Conservation (phyloP, 1,284 basidiomycete species). For the Ceratobasidium sp. region DNA sequence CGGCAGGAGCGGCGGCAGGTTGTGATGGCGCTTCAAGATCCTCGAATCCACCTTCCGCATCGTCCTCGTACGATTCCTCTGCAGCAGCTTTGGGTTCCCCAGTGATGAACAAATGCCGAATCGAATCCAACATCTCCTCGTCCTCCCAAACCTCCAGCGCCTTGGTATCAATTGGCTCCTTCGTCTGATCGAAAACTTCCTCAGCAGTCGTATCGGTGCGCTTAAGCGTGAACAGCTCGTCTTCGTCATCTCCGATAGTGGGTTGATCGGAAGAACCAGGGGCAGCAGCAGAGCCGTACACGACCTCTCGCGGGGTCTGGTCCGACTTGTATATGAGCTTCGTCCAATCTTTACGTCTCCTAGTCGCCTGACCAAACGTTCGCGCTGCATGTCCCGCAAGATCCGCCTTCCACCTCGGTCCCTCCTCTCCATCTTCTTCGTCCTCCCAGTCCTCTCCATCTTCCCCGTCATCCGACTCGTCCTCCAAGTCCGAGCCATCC, state of each 20-base stretch:
- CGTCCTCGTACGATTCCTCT: constrained; percentile 65
- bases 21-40: constrained; percentile 63
- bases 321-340: constrained; percentile 85
- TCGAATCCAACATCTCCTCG: constrained; percentile 86
- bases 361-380: constrained; percentile 62
- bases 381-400: constrained; percentile 73
- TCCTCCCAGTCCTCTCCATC: constrained; percentile 53
- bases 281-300: too few relatives aligned
- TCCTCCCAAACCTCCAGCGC: constrained; percentile 84
- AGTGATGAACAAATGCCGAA: constrained; percentile 93
- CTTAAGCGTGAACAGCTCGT: constrained; percentile 83
- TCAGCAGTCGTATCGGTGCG: constrained; percentile 46
- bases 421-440: constrained; percentile 60
- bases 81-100: constrained; percentile 65
- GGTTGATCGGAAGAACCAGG: constrained; percentile 37
- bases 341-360: constrained; percentile 78
- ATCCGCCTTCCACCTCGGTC: constrained; percentile 84
- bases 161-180: constrained; percentile 66
- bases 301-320: constrained; percentile 79
- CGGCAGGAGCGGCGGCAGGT: constrained; percentile 57
- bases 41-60: constrained; percentile 60
- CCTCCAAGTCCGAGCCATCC: constrained; percentile 55
- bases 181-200: constrained; percentile 80
- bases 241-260: constrained; percentile 62
- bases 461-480: constrained; percentile 61